Evolutionary conservation across 768 basidiomycete species (phyloP).

Genomic region (Lentinula edodes): DNA sequence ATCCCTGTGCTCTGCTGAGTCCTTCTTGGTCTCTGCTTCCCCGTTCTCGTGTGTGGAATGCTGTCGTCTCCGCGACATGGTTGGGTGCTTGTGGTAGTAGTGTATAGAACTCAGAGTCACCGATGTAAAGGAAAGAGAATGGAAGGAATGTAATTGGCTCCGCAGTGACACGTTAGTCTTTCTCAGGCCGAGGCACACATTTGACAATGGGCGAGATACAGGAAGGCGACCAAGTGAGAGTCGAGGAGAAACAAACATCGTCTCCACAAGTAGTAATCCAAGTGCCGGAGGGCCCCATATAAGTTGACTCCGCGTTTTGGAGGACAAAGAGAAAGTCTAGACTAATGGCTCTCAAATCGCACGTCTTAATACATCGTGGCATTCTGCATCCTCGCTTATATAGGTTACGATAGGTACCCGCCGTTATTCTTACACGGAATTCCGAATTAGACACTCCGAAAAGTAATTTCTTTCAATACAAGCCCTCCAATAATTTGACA

Average conservation of each 20-base stretch:
- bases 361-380: neutral
- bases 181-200: neutral
- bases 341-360: neutral
- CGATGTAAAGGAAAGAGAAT: neutral
- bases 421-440: neutral
- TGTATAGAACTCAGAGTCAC: neutral
- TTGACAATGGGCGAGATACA: neutral
- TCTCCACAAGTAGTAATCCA: neutral
- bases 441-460: neutral
- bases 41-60: conserved; percentile 4
- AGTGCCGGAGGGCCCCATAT: neutral
- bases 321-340: neutral
- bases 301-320: neutral
- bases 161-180: neutral
- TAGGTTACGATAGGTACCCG: neutral
- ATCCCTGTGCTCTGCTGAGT: conserved; percentile 9
- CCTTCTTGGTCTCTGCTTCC: neutral
- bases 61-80: neutral
- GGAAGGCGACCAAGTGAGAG: neutral
- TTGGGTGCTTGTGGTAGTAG: neutral
- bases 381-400: neutral
- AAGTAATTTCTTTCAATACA: conserved; percentile 16
- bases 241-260: neutral
- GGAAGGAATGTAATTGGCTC: neutral
- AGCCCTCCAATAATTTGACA: conserved; percentile 41